phyloP scores from a whole-genome alignment of 140 eudicot species.

The Eryngium alpinum region DNA sequence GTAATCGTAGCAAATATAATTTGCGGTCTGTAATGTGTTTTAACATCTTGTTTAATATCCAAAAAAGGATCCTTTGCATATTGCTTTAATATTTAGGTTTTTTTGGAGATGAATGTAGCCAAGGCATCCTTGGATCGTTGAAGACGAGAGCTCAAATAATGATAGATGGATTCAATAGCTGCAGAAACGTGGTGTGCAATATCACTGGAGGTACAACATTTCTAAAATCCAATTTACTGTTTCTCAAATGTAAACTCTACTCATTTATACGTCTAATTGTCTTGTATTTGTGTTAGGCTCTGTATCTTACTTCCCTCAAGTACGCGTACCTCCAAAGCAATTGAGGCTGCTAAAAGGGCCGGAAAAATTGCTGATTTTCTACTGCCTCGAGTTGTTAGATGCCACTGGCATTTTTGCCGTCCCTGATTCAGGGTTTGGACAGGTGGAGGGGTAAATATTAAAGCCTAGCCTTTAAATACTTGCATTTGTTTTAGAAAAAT shows the following conservation, averaged over 20 bases:
- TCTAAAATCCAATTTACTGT: neutral
- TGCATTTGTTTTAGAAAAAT: neutral
- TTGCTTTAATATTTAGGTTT: neutral
- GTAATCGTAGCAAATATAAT: constrained; percentile 26
- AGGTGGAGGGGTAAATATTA: constrained; percentile 69
- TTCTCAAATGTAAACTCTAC: neutral
- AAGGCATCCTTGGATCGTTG: constrained; percentile 79
- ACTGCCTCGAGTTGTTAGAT: constrained; percentile 86
- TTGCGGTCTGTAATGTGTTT: neutral
- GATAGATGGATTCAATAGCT: constrained; percentile 97
- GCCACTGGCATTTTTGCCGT: constrained; percentile 98
- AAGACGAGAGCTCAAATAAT: constrained; percentile 87
- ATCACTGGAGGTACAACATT: constrained; percentile 70
- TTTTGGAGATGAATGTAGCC: constrained; percentile 43
- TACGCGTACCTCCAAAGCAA: constrained; percentile 82
- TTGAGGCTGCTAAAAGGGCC: constrained; percentile 71
- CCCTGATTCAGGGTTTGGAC: constrained; percentile 98
- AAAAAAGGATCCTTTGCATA: neutral
- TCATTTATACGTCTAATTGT: neutral
- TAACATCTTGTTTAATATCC: neutral
- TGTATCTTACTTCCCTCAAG: constrained; percentile 93
- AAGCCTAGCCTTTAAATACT: neutral
- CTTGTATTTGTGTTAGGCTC: constrained; percentile 59
- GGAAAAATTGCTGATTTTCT: constrained; percentile 93
- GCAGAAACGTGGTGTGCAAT: constrained; percentile 90